A percentile compares a stretch with the other conserved stretches of the same genome.
Conservation (phyloP, 2,329 filamentous ascomycete genomes). For the Stachybotrys chlorohalonatus region DNA sequence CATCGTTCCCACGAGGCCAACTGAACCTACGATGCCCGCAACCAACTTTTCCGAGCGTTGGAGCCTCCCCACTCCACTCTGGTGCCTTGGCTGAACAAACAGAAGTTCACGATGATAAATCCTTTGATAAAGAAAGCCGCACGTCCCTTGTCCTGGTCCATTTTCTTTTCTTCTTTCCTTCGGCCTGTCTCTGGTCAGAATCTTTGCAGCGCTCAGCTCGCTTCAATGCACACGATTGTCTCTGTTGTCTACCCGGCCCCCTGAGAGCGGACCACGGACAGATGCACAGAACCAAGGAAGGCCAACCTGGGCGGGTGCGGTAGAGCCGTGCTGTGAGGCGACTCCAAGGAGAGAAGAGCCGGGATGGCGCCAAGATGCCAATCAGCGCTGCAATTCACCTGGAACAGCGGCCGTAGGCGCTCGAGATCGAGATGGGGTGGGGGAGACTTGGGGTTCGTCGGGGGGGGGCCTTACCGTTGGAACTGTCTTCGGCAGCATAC, state of each 20-base stretch:
- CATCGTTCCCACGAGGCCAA: too few relatives aligned
- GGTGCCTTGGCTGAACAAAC: not conserved
- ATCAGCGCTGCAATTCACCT: not conserved
- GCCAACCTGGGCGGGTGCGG: too few relatives aligned
- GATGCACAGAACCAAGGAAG: too few relatives aligned
- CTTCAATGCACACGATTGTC: too few relatives aligned
- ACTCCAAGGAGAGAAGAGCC: not conserved
- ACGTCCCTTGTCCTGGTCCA: too few relatives aligned
- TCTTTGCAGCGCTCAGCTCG: too few relatives aligned
- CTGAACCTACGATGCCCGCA: not conserved
- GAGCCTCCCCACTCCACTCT: not conserved
- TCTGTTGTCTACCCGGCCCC: too few relatives aligned
- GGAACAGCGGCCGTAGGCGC: not conserved
- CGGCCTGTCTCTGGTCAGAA: too few relatives aligned
- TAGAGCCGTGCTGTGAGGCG: not conserved
- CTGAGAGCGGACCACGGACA: too few relatives aligned
- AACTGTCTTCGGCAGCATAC: not conserved
- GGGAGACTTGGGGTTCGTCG: not conserved
- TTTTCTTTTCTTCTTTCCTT: not conserved
- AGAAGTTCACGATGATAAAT: not conserved
- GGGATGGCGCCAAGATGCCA: not conserved
- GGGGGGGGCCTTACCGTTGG: not conserved
- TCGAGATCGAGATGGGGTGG: constrained; percentile 1
- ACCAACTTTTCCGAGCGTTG: not conserved
- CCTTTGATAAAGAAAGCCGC: not conserved